A percentile compares a stretch with the other conserved stretches of the same genome.
Conservation (phyloP, 1,284 basidiomycete species). For the Ceratobasidium theobromae region DNA sequence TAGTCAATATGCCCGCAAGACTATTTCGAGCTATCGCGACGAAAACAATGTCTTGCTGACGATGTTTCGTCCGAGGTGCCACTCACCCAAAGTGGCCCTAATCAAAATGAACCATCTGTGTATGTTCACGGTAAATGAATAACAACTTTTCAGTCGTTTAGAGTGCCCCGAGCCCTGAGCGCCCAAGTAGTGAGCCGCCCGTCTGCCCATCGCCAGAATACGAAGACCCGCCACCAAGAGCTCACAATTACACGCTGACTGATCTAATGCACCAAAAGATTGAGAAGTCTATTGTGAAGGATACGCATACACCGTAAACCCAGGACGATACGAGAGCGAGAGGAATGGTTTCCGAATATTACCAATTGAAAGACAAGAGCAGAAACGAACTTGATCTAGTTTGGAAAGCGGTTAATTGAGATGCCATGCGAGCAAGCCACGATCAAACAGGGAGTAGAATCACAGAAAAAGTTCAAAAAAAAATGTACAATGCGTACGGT, state of each 20-base stretch:
- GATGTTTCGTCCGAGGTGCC: too few relatives aligned
- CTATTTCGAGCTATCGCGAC: too few relatives aligned
- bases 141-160: too few relatives aligned
- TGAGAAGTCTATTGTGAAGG: conserved; percentile 1
- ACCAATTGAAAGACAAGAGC: neutral
- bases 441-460: neutral
- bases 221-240: neutral
- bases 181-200: too few relatives aligned
- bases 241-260: neutral
- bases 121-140: too few relatives aligned
- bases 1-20: too few relatives aligned
- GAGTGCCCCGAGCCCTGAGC: too few relatives aligned
- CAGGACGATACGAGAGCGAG: neutral
- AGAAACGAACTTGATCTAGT: neutral
- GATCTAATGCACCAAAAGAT: too few relatives aligned
- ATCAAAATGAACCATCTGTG: too few relatives aligned
- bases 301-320: conserved; percentile 5
- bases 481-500: conserved; percentile 27
- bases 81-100: too few relatives aligned
- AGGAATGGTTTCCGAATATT: neutral
- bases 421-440: neutral
- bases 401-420: neutral
- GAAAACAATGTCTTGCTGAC: too few relatives aligned
- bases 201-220: neutral
- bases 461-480: conserved; percentile 2